These are phyloP conservation scores for Hyphopichia wangnamkhiaoensis DNA, from an alignment of 1,139 yeast species.

Conservation along the genomic window DNA sequence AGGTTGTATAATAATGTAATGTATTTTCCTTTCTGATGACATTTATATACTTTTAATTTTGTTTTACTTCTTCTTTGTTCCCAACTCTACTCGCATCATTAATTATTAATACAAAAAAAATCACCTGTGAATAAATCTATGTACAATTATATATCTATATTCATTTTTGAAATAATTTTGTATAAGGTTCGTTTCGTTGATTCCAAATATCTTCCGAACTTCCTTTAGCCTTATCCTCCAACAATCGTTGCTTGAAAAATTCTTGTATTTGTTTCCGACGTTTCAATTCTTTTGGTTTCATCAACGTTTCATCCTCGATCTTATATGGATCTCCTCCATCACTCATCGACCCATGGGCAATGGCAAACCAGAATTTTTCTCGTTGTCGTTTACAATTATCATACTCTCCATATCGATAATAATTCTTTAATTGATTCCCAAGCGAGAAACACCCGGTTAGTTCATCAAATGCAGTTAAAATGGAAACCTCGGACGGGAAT, in stretches of 20 bases:
- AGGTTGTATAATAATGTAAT: slow-evolving; percentile 43
- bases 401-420: slow-evolving; percentile 79
- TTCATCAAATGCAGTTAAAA: slow-evolving; percentile 82
- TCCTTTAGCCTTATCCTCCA: slow-evolving; percentile 63
- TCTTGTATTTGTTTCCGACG: slow-evolving; percentile 60
- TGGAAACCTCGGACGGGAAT: slow-evolving; percentile 39
- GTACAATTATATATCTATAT: no score
- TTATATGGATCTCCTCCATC: slow-evolving; percentile 18
- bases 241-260: slow-evolving; percentile 64
- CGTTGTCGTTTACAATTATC: slow-evolving; percentile 70
- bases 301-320: slow-evolving; percentile 39
- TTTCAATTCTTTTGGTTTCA: slow-evolving; percentile 39
- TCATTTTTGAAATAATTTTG: slow-evolving; percentile 24
- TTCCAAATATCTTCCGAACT: slow-evolving; percentile 87
- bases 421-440: slow-evolving; percentile 84
- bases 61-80: not conserved
- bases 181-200: slow-evolving; percentile 37
- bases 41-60: not conserved
- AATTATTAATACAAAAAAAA: not conserved
- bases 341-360: slow-evolving; percentile 49
- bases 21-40: not conserved
- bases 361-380: slow-evolving; percentile 79
- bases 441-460: slow-evolving; percentile 81
- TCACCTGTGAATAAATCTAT: no score
- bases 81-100: not conserved